A percentile compares a stretch with the other conserved stretches of the same genome.
Conservation (phyloP, 169 alveolate species). For the Cryptosporidium tyzzeri region DNA sequence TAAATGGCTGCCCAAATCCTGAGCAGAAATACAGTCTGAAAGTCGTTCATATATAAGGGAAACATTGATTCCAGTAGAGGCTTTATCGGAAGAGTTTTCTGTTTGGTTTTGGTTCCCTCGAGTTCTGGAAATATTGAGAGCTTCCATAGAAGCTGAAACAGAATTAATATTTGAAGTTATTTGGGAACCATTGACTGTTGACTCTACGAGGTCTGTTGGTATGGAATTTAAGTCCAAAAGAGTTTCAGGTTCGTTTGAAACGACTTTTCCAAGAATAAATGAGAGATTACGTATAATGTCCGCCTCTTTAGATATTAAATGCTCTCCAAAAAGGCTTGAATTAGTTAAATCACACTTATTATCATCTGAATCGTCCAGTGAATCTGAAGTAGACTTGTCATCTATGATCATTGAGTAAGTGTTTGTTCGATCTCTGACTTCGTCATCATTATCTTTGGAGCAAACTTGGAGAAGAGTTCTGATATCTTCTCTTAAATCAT, state of each 20-base stretch:
- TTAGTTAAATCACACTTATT: background rate
- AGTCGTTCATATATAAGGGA: constrained; percentile 15
- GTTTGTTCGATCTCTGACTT: constrained; percentile 84
- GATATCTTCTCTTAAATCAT: constrained; percentile 80
- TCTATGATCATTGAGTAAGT: constrained; percentile 77
- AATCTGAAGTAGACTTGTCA: constrained; percentile 31
- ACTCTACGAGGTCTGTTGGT: constrained; percentile 2
- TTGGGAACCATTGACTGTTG: background rate
- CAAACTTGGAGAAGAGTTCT: constrained; percentile 79
- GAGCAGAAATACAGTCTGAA: constrained; percentile 48
- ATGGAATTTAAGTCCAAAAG: constrained; percentile 14
- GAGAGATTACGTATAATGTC: constrained; percentile 1
- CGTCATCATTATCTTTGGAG: constrained; percentile 83
- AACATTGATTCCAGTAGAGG: constrained; percentile 5
- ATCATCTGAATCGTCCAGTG: constrained; percentile 23
- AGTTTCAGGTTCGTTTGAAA: constrained; percentile 67
- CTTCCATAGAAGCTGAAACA: constrained; percentile 34
- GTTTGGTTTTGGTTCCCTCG: background rate
- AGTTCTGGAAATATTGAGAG: background rate
- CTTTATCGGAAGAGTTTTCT: constrained; percentile 17
- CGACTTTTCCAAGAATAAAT: constrained; percentile 35
- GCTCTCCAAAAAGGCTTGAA: constrained; percentile 57
- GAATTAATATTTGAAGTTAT: background rate
- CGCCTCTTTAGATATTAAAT: background rate
- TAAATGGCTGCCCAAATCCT: constrained; percentile 47